A percentile compares a stretch with the other conserved stretches of the same genome.
These are phyloP conservation scores for Stephanodiscus triporus DNA, from an alignment of 108 stramenopile genomes.

Conservation along the genomic window DNA sequence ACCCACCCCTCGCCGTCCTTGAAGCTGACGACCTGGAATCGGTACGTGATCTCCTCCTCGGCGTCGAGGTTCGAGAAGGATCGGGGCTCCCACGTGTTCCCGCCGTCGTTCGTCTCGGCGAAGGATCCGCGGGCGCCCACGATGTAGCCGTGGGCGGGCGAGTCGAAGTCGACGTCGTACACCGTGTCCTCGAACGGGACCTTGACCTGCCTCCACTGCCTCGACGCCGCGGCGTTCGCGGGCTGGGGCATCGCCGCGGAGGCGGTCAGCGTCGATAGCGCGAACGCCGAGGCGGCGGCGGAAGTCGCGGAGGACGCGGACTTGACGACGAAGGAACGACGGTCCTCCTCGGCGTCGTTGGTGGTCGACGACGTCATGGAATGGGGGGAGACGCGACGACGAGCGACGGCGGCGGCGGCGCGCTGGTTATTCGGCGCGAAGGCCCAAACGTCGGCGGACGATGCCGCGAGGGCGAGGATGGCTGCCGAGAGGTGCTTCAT, in stretches of 20 bases:
- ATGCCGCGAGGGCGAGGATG: slow-evolving; percentile 25
- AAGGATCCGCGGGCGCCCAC: slow-evolving; percentile 97
- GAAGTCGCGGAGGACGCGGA: slow-evolving; percentile 55
- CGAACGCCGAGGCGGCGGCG: slow-evolving; percentile 43
- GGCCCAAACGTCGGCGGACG: slow-evolving; percentile 13
- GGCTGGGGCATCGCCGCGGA: slow-evolving; percentile 32
- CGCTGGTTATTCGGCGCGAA: slow-evolving; percentile 6
- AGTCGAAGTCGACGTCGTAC: slow-evolving; percentile 96
- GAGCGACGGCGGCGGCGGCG: background rate
- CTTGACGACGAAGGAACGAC: slow-evolving; percentile 75
- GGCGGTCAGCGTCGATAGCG: slow-evolving; percentile 16
- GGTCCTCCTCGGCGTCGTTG: slow-evolving; percentile 45
- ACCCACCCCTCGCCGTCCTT: slow-evolving; percentile 95
- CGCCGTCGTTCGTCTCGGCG: slow-evolving; percentile 95
- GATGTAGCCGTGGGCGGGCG: slow-evolving; percentile 91
- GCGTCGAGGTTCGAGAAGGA: slow-evolving; percentile 95
- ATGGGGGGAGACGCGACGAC: slow-evolving; percentile 8
- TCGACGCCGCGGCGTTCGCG: slow-evolving; percentile 65
- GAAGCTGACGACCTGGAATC: slow-evolving; percentile 89
- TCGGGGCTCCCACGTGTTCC: slow-evolving; percentile 90
- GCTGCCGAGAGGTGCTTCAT: slow-evolving; percentile 43
- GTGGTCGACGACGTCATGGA: slow-evolving; percentile 20
- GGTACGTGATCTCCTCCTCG: slow-evolving; percentile 95
- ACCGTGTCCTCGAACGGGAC: slow-evolving; percentile 91
- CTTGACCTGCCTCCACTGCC: slow-evolving; percentile 78